Percentiles rank a stretch among this genome's conserved stretches.
These are phyloP conservation scores for Arthroderma uncinatum DNA, from an alignment of 2,329 filamentous ascomycete genomes.

Conservation along the genomic window DNA sequence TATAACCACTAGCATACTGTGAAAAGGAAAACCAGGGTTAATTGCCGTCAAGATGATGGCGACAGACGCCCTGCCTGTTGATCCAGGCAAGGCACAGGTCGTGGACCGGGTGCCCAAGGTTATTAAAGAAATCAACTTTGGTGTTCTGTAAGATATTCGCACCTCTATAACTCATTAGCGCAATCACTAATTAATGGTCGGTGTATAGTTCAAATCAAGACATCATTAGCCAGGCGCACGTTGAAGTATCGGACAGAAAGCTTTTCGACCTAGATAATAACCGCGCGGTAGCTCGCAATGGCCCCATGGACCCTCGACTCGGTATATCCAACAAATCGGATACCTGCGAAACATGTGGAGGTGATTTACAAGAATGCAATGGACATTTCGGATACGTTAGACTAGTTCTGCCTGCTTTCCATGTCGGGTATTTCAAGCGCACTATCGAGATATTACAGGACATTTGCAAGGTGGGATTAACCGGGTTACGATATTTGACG, in stretches of 20 bases:
- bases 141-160: constrained; percentile 53
- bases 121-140: constrained; percentile 88
- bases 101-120: constrained; percentile 79
- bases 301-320: constrained; percentile 77
- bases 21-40: neutral
- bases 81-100: constrained; percentile 68
- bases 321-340: constrained; percentile 78
- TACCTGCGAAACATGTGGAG: constrained; percentile 70
- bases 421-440: constrained; percentile 91
- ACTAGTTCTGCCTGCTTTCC: constrained; percentile 82
- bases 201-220: constrained; percentile 69
- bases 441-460: constrained; percentile 85
- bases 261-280: constrained; percentile 82
- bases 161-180: constrained; percentile 32
- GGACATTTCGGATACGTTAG: constrained; percentile 93
- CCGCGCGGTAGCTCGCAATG: constrained; percentile 65
- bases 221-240: constrained; percentile 86
- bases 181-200: constrained; percentile 5
- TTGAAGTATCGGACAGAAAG: constrained; percentile 87
- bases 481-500: neutral
- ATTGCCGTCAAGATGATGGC: constrained; percentile 25
- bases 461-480: constrained; percentile 63
- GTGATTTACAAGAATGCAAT: constrained; percentile 71
- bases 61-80: constrained; percentile 36
- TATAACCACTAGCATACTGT: neutral